Evolutionary conservation across 352 stramenopile species (phyloP), one percentile per base, ranked within the genome.

Genomic region (Pythium dissimile): DNA sequence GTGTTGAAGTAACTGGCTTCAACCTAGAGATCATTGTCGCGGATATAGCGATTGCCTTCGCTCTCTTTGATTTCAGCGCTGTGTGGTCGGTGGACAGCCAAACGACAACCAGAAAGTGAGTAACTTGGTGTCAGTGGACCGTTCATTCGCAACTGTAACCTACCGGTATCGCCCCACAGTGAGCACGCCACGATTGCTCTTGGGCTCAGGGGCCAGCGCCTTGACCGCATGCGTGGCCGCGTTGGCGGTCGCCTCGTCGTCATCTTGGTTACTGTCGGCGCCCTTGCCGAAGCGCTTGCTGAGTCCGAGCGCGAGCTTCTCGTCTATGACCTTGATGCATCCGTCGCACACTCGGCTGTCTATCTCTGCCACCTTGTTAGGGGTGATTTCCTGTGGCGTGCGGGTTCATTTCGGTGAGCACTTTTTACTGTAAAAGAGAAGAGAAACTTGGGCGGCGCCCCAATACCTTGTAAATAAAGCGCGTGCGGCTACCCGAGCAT

Each of bases 11-110:
- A n/a, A 7, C 11, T 24, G 47, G 35, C 7, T 43, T 37, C 31
- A n/a, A 16, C 37, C 31, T 66, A 94, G 49, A 94, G 53, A 54
- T 94, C 84, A 18, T 77, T 87, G 67, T 94, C 84, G 37, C 84
- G 80, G 42, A 94, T 94, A 79, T 92, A 94, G 26, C 84, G 79
- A 51, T 94, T 94, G 59, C 84, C 84, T 69, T 94, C 84, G 50
- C 82, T 92, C 55, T 94, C 84, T 46, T 92, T 94, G 74, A 94
- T 94, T 57, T 94, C 84, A 32, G 84, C 84, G 54, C 84, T 94
- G 39, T 46, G 35, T 35, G 16, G 46, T 37, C 42, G 5, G 26
- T 37, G 34, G 28, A 30, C 18, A 45, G 15, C n/a, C n/a, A n/a
- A n/a, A n/a, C n/a, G 12, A 37, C 43, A 59, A 30, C 23, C 28